phyloP scores from a whole-genome alignment of 768 basidiomycete genomes.

The Pisolithus orientalis region DNA sequence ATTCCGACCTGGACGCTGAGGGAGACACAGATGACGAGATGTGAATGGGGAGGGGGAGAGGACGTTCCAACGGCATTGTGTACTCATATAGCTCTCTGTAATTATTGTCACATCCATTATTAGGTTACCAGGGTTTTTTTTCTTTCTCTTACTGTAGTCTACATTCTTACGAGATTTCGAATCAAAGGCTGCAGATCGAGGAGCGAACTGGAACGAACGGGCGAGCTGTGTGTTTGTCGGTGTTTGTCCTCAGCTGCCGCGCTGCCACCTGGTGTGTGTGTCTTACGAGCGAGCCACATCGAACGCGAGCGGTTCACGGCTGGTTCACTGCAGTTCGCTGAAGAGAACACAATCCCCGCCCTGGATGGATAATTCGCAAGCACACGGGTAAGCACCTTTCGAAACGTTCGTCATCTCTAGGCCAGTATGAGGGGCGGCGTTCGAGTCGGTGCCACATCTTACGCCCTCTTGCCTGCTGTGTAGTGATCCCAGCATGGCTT shows the following conservation, averaged over 20 bases:
- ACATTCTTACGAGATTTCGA: too few relatives aligned
- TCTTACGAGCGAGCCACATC: slow-evolving; percentile 28
- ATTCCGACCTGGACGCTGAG: slow-evolving; percentile 35
- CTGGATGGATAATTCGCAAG: slow-evolving; percentile 27
- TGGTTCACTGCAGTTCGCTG: too few relatives aligned
- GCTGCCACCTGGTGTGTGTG: slow-evolving; percentile 9
- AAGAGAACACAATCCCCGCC: background rate
- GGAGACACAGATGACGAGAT: slow-evolving; percentile 42
- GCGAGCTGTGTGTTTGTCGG: background rate
- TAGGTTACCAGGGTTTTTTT: slow-evolving; percentile 4
- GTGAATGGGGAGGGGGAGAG: slow-evolving; percentile 30
- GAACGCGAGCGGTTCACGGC: slow-evolving; percentile 28
- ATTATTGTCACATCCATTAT: slow-evolving; percentile 17
- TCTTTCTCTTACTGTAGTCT: background rate
- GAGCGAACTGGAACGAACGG: slow-evolving; percentile 17
- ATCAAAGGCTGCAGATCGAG: background rate
- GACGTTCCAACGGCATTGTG: slow-evolving; percentile 19
- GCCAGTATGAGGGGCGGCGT: background rate
- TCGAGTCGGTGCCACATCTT: slow-evolving; percentile 8
- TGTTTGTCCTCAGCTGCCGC: slow-evolving; percentile 16
- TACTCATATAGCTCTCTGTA: slow-evolving; percentile 15
- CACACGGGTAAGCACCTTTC: slow-evolving; percentile 27
- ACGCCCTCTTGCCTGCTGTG: slow-evolving; percentile 14
- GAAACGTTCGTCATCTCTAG: background rate
- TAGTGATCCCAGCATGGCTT: slow-evolving; percentile 58